Evolutionary conservation across 148 eudicot genomes (phyloP), one percentile per base, ranked within the genome.

Genomic region (Arctostaphylos glauca): DNA sequence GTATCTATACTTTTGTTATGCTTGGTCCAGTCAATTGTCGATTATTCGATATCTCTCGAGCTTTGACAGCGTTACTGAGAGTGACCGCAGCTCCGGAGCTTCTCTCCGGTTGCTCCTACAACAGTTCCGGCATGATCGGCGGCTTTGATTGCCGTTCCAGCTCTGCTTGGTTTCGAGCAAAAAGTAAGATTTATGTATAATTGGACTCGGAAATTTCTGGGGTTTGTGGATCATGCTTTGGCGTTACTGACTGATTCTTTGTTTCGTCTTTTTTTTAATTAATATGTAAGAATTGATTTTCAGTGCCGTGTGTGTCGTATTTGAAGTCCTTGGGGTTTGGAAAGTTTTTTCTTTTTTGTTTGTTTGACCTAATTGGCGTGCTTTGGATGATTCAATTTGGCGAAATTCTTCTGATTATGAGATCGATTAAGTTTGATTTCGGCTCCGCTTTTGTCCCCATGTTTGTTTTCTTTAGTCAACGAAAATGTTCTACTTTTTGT

Each of bases 41-140:
- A 66, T 46, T 49, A 48, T 50, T 64, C 83, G 48, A 25, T 49
- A 68, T 46, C 62, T 80, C 15, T 52, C 9, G 55, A 74, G 62
- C 70, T 67, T 18, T 48, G 82, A 80, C 52, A 52, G 64, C 50
- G 64, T 68, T 41, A 19, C 4, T 31, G 48, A 70, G 15, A 70
- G 10, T 70, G 38, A 53, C 50, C 38, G 5, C 53, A 81, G 41
- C 76, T 62, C 25, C 73, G 73, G 81, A 43, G 44, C 73, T 48
- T 19, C 66, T 62, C 73, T 50, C 76, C 49, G 59, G 21, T 64
- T 15, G 46, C 38, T 66, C 56, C 74, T 5, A 31, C 9, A 4
- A 10, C 74, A 15, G 49, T 66, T 59, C 59, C 84, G 84, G 84
- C 70, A 25, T 77, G 66, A 83, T 77, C 76, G 13, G 53, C 84